Evolutionary conservation across 208 protist genomes (phyloP), one percentile per base, ranked within the genome.

Genomic region (Trichomonas vaginalis): DNA sequence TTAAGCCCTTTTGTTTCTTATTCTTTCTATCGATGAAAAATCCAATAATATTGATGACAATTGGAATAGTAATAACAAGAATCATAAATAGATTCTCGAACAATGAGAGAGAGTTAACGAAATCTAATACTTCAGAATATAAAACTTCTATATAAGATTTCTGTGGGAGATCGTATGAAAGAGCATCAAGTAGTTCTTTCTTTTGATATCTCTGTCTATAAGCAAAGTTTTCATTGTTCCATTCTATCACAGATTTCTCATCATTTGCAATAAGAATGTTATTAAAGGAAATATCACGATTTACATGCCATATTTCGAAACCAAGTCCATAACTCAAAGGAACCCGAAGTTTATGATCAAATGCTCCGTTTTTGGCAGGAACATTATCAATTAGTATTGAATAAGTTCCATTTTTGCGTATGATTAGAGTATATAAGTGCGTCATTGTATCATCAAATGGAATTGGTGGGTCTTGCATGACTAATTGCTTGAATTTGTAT

Each of bases 401-500:
- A 51, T 42, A 92, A 35, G 45, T 48, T 17, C 35, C 35, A 92
- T 92, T 92, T 9, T 42, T 42, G 12, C 86, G 40, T 39, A 92
- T 39, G 39, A 92, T 56, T 17, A 92, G 45, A 39, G 86, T 92
- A 39, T 56, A 92, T 12, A 92, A 27, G 27, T 92, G 86, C 35
- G 42, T 92, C 1, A 45, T 39, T n/a, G 27, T 39, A 47, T 92
- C 86, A 51, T 42, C 32, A 51, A 45, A 45, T 39, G 45, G 15
- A 35, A n/a, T 40, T 51, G 45, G 45, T 51, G 86, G 45, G 39
- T 39, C 48, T 27, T 0, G 15, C 37, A 95, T 12, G 51, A 96
- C 80, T 40, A 95, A n/a, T 96, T 97, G 95, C 48, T 83, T 39
- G 23, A 32, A 90, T 37, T 47, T 46, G 23, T 95, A 95, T n/a